Percentiles rank a stretch among this genome's conserved stretches.
Conservation (phyloP, 2,329 filamentous ascomycete species). For the Xylariaceae sp. region DNA sequence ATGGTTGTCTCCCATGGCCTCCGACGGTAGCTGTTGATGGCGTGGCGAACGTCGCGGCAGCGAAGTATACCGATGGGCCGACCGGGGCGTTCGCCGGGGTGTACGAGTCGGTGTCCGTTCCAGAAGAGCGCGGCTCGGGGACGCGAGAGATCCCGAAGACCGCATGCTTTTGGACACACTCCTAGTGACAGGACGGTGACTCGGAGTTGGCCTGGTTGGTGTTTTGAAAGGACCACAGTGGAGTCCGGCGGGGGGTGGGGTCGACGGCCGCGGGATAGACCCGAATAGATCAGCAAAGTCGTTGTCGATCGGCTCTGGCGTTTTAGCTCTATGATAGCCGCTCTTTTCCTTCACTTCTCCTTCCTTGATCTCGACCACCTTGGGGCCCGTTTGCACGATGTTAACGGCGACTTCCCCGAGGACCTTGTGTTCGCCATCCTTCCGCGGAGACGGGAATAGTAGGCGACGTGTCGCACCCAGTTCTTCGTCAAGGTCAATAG, state of each 20-base stretch:
- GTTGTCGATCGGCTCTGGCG: constrained; percentile 30
- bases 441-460: constrained; percentile 71
- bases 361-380: constrained; percentile 34
- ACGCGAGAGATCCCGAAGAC: constrained; percentile 39
- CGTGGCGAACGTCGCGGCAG: constrained; percentile 35
- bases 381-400: constrained; percentile 39
- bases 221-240: constrained; percentile 52
- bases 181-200: constrained; percentile 55
- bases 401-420: constrained; percentile 55
- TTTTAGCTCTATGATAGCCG: constrained; percentile 28
- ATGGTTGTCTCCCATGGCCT: constrained; percentile 18
- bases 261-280: constrained; percentile 48
- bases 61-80: constrained; percentile 12
- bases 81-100: constrained; percentile 35
- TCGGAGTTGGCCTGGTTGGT: constrained; percentile 56
- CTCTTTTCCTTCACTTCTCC: constrained; percentile 36
- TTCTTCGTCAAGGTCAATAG: constrained; percentile 49
- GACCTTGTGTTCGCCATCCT: constrained; percentile 56
- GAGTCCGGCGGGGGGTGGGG: constrained; percentile 46
- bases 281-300: constrained; percentile 59
- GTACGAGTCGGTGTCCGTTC: constrained; percentile 47
- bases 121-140: constrained; percentile 39
- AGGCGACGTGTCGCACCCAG: constrained; percentile 60
- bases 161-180: constrained; percentile 54
- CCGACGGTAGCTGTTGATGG: constrained; percentile 21